Evolutionary conservation across 2,329 filamentous ascomycete species (phyloP), one percentile per base, ranked within the genome.

Genomic region (Aspergillus pseudoglaucus): DNA sequence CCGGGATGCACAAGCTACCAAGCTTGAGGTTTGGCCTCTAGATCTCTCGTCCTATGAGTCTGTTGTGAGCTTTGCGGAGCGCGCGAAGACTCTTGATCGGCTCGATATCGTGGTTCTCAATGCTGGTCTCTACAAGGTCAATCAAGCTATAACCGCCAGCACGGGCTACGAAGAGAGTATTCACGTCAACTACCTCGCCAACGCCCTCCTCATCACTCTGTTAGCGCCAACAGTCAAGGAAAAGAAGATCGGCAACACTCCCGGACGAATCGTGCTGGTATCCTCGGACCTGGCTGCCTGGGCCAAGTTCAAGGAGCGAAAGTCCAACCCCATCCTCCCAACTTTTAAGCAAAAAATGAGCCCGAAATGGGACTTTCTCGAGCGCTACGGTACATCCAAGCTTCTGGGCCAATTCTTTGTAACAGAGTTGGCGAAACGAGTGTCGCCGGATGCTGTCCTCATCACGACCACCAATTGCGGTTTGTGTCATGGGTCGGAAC

Each of bases 21-120:
- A 40, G 0, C 66, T 80, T 10, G 65, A 76, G 9, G 75, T 80
- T 8, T 80, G 73, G 75, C 8, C 58, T 2, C 54, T 81, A n/a
- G 75, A 81, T 41, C 72, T 79, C 68, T 46, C 48, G 4, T 71
- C 65, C 0, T 76, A 78, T 44, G 59, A 66, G 2, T 77, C 74
- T 1, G 60, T 80, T 1, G 61, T 64, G 25, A 56, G 52, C 0
- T 80, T 80, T 47, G 67, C 63, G 0, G 45, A 45, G 0, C 64
- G 66, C 2, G 64, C 65, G 15, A 54, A 66, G 8, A 60, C 40
- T 1, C 61, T 76, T 1, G 27, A 57, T 0, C 63, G 67, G 14
- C 53, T 78, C 6, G 72, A 78, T 52, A 67, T 75, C 12, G 67
- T 60, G 6, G 63, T 79, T 32, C 60, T 75, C 4, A 78, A 77